These are phyloP conservation scores for Pyrus communis DNA, from an alignment of 306 rosid species.

Conservation along the genomic window DNA sequence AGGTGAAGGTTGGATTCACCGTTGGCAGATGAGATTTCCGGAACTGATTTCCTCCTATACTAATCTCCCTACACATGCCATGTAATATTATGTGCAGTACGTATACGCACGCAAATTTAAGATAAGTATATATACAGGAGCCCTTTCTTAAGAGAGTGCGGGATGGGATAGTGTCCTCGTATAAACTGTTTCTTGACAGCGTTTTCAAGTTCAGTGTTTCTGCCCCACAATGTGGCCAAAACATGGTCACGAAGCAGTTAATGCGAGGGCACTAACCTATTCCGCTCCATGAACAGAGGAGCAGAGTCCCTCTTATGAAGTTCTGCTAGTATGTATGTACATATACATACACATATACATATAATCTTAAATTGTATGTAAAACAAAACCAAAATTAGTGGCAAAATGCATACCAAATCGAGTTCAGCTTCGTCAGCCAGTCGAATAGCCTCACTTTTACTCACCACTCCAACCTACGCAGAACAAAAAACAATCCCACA, in stretches of 20 bases:
- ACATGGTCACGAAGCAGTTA: not conserved
- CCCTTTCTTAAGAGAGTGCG: too few species aligned
- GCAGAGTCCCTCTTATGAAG: not conserved
- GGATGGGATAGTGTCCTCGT: too few species aligned
- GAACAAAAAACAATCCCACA: not conserved
- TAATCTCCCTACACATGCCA: too few species aligned
- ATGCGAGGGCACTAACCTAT: not conserved
- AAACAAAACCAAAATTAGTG: not conserved
- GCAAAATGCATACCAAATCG: conserved; percentile 53
- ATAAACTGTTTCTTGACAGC: too few species aligned
- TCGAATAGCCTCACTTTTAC: conserved; percentile 59
- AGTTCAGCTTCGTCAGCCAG: conserved; percentile 76
- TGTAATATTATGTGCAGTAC: too few species aligned
- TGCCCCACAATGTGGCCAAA: not conserved
- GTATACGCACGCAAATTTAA: too few species aligned
- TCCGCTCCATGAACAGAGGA: not conserved
- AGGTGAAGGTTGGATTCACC: not conserved
- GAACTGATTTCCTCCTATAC: too few species aligned
- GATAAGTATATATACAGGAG: too few species aligned
- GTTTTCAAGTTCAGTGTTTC: too few species aligned
- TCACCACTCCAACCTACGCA: conserved; percentile 71
- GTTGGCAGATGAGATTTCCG: not conserved
- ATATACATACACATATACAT: too few species aligned
- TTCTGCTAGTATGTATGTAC: not conserved
- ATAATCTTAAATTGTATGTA: not conserved